These are phyloP conservation scores for Coemansia sp. DNA, from an alignment of 192 early-diverging fungal genomes.

Conservation along the genomic window DNA sequence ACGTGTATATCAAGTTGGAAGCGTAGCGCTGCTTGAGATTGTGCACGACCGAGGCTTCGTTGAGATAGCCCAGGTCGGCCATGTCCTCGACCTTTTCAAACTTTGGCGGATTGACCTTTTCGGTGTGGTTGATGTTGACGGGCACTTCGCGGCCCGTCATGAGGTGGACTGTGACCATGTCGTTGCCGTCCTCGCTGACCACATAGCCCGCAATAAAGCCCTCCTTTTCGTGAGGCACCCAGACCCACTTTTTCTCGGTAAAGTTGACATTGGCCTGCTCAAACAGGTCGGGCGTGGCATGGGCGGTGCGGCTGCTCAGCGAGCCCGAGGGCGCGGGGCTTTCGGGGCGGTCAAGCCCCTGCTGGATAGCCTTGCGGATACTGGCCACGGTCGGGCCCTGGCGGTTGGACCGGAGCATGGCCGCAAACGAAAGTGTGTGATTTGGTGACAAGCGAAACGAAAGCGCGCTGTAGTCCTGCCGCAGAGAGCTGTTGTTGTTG, in stretches of 20 bases:
- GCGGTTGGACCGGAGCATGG: slow-evolving; percentile 9
- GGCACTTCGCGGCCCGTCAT: slow-evolving; percentile 70
- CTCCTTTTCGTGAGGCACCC: slow-evolving; percentile 89
- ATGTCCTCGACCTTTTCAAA: slow-evolving; percentile 99
- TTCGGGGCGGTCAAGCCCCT: slow-evolving; percentile 47
- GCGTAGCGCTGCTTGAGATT: slow-evolving; percentile 90
- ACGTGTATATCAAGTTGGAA: slow-evolving; percentile 93
- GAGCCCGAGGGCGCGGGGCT: slow-evolving; percentile 33
- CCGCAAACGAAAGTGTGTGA: not conserved
- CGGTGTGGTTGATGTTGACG: slow-evolving; percentile 76
- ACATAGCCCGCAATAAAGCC: slow-evolving; percentile 88
- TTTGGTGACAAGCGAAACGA: slow-evolving; percentile 2
- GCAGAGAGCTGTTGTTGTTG: slow-evolving; percentile 7
- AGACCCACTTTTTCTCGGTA: slow-evolving; percentile 96
- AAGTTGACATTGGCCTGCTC: slow-evolving; percentile 68
- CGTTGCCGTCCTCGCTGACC: slow-evolving; percentile 62
- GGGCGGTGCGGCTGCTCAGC: slow-evolving; percentile 39
- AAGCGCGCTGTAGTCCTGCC: slow-evolving; percentile 5
- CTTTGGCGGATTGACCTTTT: slow-evolving; percentile 99
- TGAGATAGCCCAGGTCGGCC: slow-evolving; percentile 95
- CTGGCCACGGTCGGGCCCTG: slow-evolving; percentile 53
- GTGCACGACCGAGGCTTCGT: slow-evolving; percentile 98
- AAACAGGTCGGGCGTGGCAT: slow-evolving; percentile 48
- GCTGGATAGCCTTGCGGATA: slow-evolving; percentile 52
- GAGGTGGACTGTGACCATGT: slow-evolving; percentile 71